Conservation (phyloP, 2,329 filamentous ascomycete species). For the Graphiopsis chlorocephala region DNA sequence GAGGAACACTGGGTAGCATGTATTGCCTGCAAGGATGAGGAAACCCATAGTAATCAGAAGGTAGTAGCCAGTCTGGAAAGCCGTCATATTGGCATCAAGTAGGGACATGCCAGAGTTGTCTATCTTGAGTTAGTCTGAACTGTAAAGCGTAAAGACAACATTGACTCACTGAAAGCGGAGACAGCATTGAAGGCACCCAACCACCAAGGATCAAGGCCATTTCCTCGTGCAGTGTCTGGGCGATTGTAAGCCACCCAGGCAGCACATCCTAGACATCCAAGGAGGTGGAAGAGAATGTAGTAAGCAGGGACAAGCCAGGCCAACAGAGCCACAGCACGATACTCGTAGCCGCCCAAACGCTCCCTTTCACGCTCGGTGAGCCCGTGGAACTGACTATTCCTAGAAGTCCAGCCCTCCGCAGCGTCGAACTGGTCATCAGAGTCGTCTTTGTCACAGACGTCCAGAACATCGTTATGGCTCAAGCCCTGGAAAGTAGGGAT, state of each 20-base stretch:
- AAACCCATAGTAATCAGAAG: constrained; percentile 49
- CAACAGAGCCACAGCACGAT: constrained; percentile 60
- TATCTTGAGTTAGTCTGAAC: not conserved
- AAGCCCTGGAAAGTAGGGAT: not conserved
- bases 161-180: constrained; percentile 60
- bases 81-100: constrained; percentile 63
- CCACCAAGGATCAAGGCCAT: constrained; percentile 67
- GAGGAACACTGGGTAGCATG: constrained; percentile 57
- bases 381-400: constrained; percentile 56
- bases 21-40: constrained; percentile 54
- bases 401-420: constrained; percentile 29
- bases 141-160: not conserved
- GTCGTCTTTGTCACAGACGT: not conserved
- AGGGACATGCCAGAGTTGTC: constrained; percentile 66
- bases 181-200: constrained; percentile 65
- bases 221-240: constrained; percentile 48
- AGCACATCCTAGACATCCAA: constrained; percentile 59
- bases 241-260: constrained; percentile 59
- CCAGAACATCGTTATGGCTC: not conserved
- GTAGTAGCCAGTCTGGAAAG: constrained; percentile 51
- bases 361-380: constrained; percentile 55
- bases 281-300: constrained; percentile 57
- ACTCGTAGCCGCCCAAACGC: constrained; percentile 61
- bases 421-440: constrained; percentile 17
- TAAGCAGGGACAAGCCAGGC: constrained; percentile 61